phyloP scores from a whole-genome alignment of 1,284 basidiomycete genomes.

The Hemileia vastatrix region DNA sequence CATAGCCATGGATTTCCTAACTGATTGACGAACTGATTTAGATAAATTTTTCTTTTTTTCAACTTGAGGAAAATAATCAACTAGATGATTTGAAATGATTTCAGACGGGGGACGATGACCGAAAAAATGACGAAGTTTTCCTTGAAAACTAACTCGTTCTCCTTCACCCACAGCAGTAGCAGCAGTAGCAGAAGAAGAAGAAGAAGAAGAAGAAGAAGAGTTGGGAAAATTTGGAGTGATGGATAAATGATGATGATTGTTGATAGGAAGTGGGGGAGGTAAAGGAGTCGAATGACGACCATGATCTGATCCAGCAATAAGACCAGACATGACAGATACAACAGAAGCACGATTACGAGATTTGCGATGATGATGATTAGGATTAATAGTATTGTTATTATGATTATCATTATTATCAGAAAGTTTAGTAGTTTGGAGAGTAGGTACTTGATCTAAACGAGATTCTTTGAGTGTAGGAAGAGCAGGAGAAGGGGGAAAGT shows the following conservation, averaged over 20 bases:
- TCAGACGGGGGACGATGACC: constrained; percentile 95
- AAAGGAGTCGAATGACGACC: constrained; percentile 42
- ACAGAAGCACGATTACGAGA: constrained; percentile 84
- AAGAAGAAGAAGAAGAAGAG: constrained; percentile 44
- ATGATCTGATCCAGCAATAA: constrained; percentile 54
- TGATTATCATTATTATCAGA: not conserved
- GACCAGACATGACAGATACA: constrained; percentile 82
- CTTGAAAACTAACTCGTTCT: constrained; percentile 25
- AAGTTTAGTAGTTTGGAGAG: constrained; percentile 25
- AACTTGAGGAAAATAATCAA: constrained; percentile 89
- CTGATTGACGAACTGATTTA: constrained; percentile 56
- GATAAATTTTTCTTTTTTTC: constrained; percentile 72
- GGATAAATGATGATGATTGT: constrained; percentile 2
- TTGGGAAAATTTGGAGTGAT: no score
- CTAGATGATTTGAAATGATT: constrained; percentile 88
- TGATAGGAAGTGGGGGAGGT: constrained; percentile 16
- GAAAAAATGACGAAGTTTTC: constrained; percentile 83
- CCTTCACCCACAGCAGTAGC: constrained; percentile 2
- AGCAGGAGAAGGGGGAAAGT: constrained; percentile 27
- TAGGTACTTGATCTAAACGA: constrained; percentile 34
- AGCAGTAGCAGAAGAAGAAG: constrained; percentile 38
- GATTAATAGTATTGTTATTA: not conserved
- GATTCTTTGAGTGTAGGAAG: constrained; percentile 30
- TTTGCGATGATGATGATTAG: constrained; percentile 46
- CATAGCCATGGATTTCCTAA: constrained; percentile 19